phyloP scores from a whole-genome alignment of 345 rosid genomes.

The Citrus glauca region DNA sequence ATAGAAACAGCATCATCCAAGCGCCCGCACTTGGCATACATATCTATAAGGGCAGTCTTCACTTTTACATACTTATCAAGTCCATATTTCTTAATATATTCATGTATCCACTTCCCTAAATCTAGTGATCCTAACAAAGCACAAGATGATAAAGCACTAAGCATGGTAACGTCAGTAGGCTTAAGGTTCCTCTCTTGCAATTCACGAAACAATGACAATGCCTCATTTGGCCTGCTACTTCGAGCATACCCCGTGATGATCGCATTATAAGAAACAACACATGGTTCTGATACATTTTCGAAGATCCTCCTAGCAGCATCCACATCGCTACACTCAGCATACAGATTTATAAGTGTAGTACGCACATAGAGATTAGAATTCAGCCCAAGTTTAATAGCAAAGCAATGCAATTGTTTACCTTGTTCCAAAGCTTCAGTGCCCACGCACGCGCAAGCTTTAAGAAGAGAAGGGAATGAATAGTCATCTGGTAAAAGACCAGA shows the following conservation, averaged over 20 bases:
- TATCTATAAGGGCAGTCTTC: constrained; percentile 76
- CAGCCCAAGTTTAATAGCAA: constrained; percentile 52
- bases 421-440: constrained; percentile 41
- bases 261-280: constrained; percentile 73
- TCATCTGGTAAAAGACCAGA: constrained; percentile 48
- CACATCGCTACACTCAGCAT: constrained; percentile 60
- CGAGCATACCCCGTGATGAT: constrained; percentile 66
- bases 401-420: constrained; percentile 61
- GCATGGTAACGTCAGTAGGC: constrained; percentile 73
- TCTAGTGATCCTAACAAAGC: constrained; percentile 77
- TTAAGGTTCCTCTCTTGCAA: constrained; percentile 53
- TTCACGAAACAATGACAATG: constrained; percentile 63
- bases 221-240: constrained; percentile 67
- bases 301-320: constrained; percentile 59
- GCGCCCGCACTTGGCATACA: constrained; percentile 95
- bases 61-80: constrained; percentile 55
- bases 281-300: constrained; percentile 48
- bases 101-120: constrained; percentile 84
- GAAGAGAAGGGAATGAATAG: constrained; percentile 68
- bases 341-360: constrained; percentile 71
- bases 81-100: constrained; percentile 52
- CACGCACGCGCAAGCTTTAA: constrained; percentile 46
- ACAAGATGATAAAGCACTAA: constrained; percentile 78
- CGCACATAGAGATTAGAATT: constrained; percentile 43
- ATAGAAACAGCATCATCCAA: constrained; percentile 57